These are phyloP conservation scores for Camellia oleifera DNA, from an alignment of 179 eudicot genomes.

Conservation along the genomic window DNA sequence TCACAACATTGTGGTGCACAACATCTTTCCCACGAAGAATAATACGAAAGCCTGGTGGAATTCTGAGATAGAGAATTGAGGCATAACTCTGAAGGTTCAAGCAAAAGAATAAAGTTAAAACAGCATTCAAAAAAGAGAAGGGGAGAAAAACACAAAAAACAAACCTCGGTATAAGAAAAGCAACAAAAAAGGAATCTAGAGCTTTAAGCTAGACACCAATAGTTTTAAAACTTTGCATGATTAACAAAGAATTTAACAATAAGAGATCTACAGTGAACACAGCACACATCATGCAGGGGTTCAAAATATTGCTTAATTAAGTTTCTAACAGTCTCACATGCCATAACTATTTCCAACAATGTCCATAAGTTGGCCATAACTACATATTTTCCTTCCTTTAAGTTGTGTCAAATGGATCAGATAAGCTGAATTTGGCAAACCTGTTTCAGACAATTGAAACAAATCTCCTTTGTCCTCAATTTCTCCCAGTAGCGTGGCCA, in stretches of 20 bases:
- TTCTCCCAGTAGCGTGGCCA: not conserved
- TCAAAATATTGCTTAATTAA: not conserved
- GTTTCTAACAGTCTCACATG: not conserved
- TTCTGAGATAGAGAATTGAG: constrained; percentile 92
- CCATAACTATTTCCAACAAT: not conserved
- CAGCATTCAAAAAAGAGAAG: not conserved
- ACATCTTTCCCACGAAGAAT: constrained; percentile 94
- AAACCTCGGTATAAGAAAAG: not conserved
- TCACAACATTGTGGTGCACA: constrained; percentile 94
- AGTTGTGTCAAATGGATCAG: not conserved
- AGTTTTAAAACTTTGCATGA: not conserved
- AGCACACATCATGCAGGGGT: not conserved
- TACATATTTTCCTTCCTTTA: not conserved
- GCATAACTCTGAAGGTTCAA: constrained; percentile 74
- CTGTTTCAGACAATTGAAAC: not conserved
- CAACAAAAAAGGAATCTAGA: not conserved
- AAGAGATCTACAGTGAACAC: not conserved
- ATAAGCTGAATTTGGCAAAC: constrained; percentile 6
- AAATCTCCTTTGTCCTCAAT: not conserved
- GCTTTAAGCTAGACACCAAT: not conserved
- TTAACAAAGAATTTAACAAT: not conserved
- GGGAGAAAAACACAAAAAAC: not conserved
- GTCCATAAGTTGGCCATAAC: not conserved
- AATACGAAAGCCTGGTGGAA: constrained; percentile 74
- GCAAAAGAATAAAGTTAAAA: constrained; percentile 4